Evolutionary conservation across 768 basidiomycete genomes (phyloP).

Genomic region (Leccinum incarnatum): DNA sequence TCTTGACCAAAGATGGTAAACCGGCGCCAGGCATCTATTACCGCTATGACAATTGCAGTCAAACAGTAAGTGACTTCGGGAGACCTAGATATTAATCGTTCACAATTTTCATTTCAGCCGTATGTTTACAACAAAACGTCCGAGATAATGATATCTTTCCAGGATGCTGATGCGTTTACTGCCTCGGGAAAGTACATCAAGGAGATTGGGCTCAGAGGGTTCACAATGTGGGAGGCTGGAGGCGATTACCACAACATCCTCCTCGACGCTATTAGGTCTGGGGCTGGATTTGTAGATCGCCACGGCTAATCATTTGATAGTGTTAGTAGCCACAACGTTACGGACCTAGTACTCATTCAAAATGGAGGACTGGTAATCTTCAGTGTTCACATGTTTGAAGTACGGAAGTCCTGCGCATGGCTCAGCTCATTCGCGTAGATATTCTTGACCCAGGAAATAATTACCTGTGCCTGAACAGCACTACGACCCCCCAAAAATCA

Average conservation of each 20-base stretch:
- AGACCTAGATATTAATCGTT: neutral
- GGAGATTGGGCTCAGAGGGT: conserved; percentile 53
- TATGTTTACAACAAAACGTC: conserved; percentile 59
- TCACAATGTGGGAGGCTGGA: conserved; percentile 70
- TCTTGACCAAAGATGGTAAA: conserved; percentile 36
- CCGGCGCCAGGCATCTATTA: conserved; percentile 47
- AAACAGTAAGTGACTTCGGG: conserved; percentile 52
- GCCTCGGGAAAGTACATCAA: conserved; percentile 63
- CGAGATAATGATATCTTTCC: conserved; percentile 62
- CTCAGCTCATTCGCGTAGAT: conserved; percentile 50
- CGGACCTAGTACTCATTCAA: too few species aligned
- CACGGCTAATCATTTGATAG: neutral
- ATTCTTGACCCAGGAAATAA: neutral
- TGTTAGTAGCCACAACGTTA: neutral
- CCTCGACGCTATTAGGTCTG: conserved; percentile 49
- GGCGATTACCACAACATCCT: conserved; percentile 63
- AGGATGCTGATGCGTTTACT: conserved; percentile 55
- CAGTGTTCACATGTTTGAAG: too few species aligned
- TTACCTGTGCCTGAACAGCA: conserved; percentile 17
- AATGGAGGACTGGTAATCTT: neutral
- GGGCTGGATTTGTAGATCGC: conserved; percentile 1
- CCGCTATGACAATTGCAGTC: conserved; percentile 63
- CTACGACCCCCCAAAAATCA: conserved; percentile 27
- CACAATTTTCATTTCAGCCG: conserved; percentile 41
- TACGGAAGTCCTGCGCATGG: neutral